Evolutionary conservation across 75 land plant genomes (phyloP), one percentile per base, ranked within the genome.

Genomic region (Pinus albicaulis): DNA sequence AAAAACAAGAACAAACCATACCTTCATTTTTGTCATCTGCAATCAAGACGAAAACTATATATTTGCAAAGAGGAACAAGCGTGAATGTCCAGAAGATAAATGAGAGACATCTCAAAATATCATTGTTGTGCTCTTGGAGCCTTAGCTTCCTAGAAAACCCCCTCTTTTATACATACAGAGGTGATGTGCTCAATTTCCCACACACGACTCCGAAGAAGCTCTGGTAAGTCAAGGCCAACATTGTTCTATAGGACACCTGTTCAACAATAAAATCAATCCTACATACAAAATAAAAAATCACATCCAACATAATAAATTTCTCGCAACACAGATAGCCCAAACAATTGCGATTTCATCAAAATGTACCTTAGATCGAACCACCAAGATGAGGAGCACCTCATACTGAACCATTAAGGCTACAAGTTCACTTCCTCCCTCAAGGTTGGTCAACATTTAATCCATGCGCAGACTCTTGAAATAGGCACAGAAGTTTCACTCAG

Each of bases 11-110:
- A 20, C 0, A 59, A 20, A 20, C 2, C 7, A 59, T 78, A 89
- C 94, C 94, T 92, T 92, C 94, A 65, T 90, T 92, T 64, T 90
- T 90, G 78, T 92, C 92, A 84, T 92, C 89, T 56, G 94, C 92
- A 38, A 82, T 66, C 17, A 92, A 79, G 16, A 92, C 90, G 74
- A 90, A 76, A 36, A 92, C 55, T 15, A 83, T 86, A 70, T 92
- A 92, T 75, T 92, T 92, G 74, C 74, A 25, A 0, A 88, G 73
- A 6, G 93, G 87, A 23, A 92, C 84, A 13, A 92, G 62, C 38
- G 92, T 90, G 24, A 92, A 74, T 57, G 89, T 90, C 86, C 88
- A 92, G 77, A 92, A 85, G 34, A 92, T 74, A 13, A 92, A 63
- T 16, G 94, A 92, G 14, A 92, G 61, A 28, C 82, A 90, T 8